A percentile compares a stretch with the other conserved stretches of the same genome.
Conservation (phyloP, 1,284 basidiomycete species). For the Sporisorium scitamineum region DNA sequence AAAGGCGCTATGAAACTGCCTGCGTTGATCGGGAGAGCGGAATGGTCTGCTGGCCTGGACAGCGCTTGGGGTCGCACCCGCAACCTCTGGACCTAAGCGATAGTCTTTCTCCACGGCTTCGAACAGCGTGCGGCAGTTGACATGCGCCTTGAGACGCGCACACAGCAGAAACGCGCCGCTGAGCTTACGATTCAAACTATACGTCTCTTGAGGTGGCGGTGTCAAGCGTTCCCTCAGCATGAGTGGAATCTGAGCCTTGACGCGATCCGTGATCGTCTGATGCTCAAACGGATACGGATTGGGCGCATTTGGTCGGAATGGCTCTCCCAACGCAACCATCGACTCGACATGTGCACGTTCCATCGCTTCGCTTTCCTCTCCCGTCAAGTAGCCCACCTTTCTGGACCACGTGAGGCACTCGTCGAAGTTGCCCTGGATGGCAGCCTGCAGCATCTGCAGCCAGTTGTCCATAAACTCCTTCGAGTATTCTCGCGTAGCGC, state of each 20-base stretch:
- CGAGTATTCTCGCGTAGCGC: slow-evolving; percentile 88
- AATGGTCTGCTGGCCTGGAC: slow-evolving; percentile 11
- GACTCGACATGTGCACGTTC: slow-evolving; percentile 86
- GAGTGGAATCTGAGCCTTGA: slow-evolving; percentile 84
- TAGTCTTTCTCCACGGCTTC: slow-evolving; percentile 34
- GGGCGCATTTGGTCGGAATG: slow-evolving; percentile 77
- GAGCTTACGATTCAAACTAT: slow-evolving; percentile 92
- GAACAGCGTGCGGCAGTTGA: slow-evolving; percentile 78
- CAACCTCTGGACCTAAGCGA: slow-evolving; percentile 21
- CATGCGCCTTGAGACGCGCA: slow-evolving; percentile 80
- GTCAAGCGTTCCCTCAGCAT: slow-evolving; percentile 91
- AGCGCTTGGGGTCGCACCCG: neutral
- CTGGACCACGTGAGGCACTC: slow-evolving; percentile 81
- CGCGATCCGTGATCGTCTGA: slow-evolving; percentile 78
- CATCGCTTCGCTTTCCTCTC: slow-evolving; percentile 90
- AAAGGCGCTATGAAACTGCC: slow-evolving; percentile 32
- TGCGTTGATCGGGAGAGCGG: slow-evolving; percentile 28
- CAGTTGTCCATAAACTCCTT: slow-evolving; percentile 90
- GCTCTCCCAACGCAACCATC: slow-evolving; percentile 80
- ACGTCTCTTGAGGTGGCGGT: slow-evolving; percentile 93
- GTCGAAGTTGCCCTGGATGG: slow-evolving; percentile 78
- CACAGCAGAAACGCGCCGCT: slow-evolving; percentile 94
- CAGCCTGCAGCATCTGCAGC: slow-evolving; percentile 83
- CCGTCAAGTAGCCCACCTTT: slow-evolving; percentile 88
- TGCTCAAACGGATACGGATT: slow-evolving; percentile 79